phyloP scores from a whole-genome alignment of 2,329 filamentous ascomycete genomes.

The Phyllosticta citrichinensis region DNA sequence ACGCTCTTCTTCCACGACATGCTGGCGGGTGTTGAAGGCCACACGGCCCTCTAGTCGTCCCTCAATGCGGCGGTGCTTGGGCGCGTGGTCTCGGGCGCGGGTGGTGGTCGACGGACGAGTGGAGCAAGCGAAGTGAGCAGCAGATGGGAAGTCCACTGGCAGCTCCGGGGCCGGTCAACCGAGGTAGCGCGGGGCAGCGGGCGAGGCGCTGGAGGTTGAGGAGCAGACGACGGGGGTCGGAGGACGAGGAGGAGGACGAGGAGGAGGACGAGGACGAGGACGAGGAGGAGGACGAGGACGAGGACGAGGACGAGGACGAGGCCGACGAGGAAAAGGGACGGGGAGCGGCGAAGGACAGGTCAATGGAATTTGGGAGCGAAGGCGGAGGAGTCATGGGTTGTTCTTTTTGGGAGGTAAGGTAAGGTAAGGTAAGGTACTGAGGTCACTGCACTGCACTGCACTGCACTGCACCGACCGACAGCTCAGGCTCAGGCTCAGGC shows the following conservation, averaged over 20 bases:
- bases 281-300: too few species aligned
- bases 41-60: conserved; percentile 3
- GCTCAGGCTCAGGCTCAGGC: too few species aligned
- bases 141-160: neutral
- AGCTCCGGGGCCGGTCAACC: conserved; percentile 1
- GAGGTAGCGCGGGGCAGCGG: conserved; percentile 3
- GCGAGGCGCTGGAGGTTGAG: neutral
- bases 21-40: conserved; percentile 30
- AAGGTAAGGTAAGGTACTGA: conserved; percentile 1
- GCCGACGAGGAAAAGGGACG: neutral
- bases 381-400: conserved; percentile 6
- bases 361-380: neutral
- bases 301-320: too few species aligned
- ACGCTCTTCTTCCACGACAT: conserved; percentile 95
- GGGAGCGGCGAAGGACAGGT: neutral
- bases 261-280: neutral
- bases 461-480: too few species aligned
- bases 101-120: neutral
- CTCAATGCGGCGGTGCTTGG: conserved; percentile 4
- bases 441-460: conserved; percentile 3
- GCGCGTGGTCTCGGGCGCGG: neutral
- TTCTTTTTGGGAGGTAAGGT: conserved; percentile 10
- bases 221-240: neutral
- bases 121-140: too few species aligned
- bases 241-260: too few species aligned